Evolutionary conservation across 1,284 basidiomycete genomes (phyloP).

Genomic region (Pulchroboletus neoregius): DNA sequence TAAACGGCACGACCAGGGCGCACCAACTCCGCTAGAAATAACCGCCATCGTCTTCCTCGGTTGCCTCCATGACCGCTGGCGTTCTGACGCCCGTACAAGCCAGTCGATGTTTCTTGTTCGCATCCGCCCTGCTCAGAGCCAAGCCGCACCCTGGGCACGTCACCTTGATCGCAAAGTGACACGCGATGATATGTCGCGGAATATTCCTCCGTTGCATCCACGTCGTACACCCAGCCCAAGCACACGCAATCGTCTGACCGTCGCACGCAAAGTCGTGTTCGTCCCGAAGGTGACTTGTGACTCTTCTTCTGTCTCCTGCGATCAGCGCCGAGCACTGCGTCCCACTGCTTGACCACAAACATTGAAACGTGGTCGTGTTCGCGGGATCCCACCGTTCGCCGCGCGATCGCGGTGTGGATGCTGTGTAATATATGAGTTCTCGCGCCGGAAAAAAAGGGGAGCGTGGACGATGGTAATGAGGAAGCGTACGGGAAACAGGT

Average conservation of each 20-base stretch:
- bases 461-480: not conserved
- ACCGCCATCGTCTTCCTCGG: slow-evolving; percentile 7
- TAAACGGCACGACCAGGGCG: not conserved
- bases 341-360: slow-evolving; percentile 18
- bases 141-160: slow-evolving; percentile 19
- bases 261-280: slow-evolving; percentile 26
- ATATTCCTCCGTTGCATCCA: slow-evolving; percentile 29
- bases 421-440: slow-evolving; percentile 16
- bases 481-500: slow-evolving; percentile 14
- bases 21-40: slow-evolving; percentile 15
- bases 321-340: slow-evolving; percentile 18
- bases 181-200: slow-evolving; percentile 26
- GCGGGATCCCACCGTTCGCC: slow-evolving; percentile 11
- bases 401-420: slow-evolving; percentile 3
- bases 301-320: slow-evolving; percentile 19
- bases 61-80: not conserved
- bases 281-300: slow-evolving; percentile 24
- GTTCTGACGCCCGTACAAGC: slow-evolving; percentile 11
- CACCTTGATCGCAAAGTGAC: slow-evolving; percentile 27
- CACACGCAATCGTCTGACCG: slow-evolving; percentile 10
- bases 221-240: slow-evolving; percentile 18
- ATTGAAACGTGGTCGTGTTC: slow-evolving; percentile 13
- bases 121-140: slow-evolving; percentile 25
- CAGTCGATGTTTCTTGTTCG: slow-evolving; percentile 23
- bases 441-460: not conserved